phyloP scores from a whole-genome alignment of 148 eudicot genomes.

The Salicornia ramosissima region DNA sequence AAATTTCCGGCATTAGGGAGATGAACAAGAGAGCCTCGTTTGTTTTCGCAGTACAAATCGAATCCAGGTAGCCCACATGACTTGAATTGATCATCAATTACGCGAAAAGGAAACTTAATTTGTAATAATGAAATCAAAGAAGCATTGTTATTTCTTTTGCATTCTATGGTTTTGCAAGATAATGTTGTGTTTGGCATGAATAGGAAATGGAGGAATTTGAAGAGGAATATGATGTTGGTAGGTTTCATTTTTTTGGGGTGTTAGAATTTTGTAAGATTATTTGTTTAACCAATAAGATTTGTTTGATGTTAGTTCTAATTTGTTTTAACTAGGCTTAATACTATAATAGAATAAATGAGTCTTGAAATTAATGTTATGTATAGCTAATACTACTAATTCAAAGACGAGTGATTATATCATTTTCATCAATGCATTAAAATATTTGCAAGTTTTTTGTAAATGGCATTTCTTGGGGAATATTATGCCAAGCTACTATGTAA shows the following conservation, averaged over 20 bases:
- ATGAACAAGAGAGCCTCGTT: not conserved
- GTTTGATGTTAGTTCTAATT: too few species aligned
- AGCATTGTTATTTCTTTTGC: not conserved
- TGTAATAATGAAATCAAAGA: not conserved
- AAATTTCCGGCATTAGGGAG: not conserved
- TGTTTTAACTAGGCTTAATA: too few species aligned
- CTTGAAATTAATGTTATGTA: too few species aligned
- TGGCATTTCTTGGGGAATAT: too few species aligned
- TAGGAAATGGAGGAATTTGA: not conserved
- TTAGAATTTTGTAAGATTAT: not conserved
- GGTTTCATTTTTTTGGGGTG: not conserved
- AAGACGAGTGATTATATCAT: too few species aligned
- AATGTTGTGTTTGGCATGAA: not conserved
- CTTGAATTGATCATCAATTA: not conserved
- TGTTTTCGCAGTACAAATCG: constrained; percentile 6
- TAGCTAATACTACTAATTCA: too few species aligned
- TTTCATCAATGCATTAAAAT: too few species aligned
- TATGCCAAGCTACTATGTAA: too few species aligned
- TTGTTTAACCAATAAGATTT: not conserved
- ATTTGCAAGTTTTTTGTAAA: too few species aligned
- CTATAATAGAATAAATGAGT: too few species aligned
- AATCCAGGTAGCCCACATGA: constrained; percentile 15
- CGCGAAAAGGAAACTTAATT: constrained; percentile 8
- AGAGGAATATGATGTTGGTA: not conserved
- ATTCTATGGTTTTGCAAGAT: not conserved